Percentiles rank a stretch among this genome's conserved stretches.
These are phyloP conservation scores for Mytilinidion resinicola DNA, from an alignment of 495 filamentous ascomycete genomes.

Conservation along the genomic window DNA sequence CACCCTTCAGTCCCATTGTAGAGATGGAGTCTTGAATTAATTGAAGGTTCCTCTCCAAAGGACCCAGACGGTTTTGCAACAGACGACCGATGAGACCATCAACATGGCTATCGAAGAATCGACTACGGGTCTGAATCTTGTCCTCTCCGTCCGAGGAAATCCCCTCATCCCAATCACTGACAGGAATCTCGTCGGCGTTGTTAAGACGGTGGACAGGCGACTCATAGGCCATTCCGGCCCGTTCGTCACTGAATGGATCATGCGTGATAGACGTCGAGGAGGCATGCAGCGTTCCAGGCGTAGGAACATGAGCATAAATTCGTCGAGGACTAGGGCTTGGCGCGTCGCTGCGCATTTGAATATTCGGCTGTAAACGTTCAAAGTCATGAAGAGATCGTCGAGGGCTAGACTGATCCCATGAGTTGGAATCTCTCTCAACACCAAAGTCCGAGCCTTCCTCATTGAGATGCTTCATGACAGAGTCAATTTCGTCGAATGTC, in stretches of 20 bases:
- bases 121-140: constrained; percentile 65
- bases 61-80: constrained; percentile 67
- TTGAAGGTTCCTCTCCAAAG: constrained; percentile 70
- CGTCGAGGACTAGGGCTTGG: constrained; percentile 69
- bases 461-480: constrained; percentile 76
- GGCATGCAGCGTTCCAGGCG: constrained; percentile 10
- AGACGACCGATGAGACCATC: constrained; percentile 74
- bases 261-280: constrained; percentile 24
- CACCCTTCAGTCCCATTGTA: constrained; percentile 11
- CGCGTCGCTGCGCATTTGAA: constrained; percentile 50
- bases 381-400: constrained; percentile 19
- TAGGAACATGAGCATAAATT: constrained; percentile 13
- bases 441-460: constrained; percentile 63
- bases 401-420: constrained; percentile 35
- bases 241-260: constrained; percentile 42
- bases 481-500: constrained; percentile 76
- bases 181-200: constrained; percentile 55
- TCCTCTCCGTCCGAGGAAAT: constrained; percentile 75
- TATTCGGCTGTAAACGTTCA: constrained; percentile 22
- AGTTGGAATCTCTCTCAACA: constrained; percentile 47
- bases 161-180: constrained; percentile 87
- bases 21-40: constrained; percentile 54
- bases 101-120: constrained; percentile 83
- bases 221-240: constrained; percentile 44
- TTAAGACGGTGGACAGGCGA: constrained; percentile 55